Evolutionary conservation across 768 basidiomycete genomes (phyloP).

Genomic region (Boletellus ananas): DNA sequence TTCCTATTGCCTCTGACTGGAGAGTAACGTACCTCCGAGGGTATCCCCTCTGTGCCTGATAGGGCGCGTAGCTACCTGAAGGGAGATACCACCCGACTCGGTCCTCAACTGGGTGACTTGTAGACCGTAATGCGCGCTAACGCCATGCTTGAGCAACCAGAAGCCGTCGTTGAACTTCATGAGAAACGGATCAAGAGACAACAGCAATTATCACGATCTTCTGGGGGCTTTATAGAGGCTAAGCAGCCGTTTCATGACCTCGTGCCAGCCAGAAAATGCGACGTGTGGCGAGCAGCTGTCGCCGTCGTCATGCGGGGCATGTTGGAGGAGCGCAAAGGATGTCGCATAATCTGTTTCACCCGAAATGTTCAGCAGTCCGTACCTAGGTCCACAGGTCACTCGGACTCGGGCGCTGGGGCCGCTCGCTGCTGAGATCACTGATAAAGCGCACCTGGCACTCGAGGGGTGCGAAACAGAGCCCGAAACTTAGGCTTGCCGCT

Average conservation of each 20-base stretch:
- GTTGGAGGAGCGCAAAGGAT: not conserved
- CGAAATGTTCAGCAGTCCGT: too few relatives aligned
- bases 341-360: too few relatives aligned
- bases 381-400: too few relatives aligned
- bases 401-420: too few relatives aligned
- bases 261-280: not conserved
- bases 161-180: constrained; percentile 79
- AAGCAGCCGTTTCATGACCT: not conserved
- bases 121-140: constrained; percentile 57
- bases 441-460: too few relatives aligned
- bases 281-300: not conserved
- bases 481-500: too few relatives aligned
- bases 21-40: constrained; percentile 42
- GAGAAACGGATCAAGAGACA: not conserved
- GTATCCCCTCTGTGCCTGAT: constrained; percentile 64
- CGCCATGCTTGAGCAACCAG: constrained; percentile 62
- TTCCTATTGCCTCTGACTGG: not conserved
- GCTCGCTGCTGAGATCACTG: too few relatives aligned
- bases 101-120: constrained; percentile 51
- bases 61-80: constrained; percentile 58
- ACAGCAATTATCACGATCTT: not conserved
- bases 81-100: constrained; percentile 47
- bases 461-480: too few relatives aligned
- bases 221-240: not conserved
- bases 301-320: not conserved